Base-by-base conservation (phyloP, 148 eudicot genomes). In the Chenopodium formosanum region DNA sequence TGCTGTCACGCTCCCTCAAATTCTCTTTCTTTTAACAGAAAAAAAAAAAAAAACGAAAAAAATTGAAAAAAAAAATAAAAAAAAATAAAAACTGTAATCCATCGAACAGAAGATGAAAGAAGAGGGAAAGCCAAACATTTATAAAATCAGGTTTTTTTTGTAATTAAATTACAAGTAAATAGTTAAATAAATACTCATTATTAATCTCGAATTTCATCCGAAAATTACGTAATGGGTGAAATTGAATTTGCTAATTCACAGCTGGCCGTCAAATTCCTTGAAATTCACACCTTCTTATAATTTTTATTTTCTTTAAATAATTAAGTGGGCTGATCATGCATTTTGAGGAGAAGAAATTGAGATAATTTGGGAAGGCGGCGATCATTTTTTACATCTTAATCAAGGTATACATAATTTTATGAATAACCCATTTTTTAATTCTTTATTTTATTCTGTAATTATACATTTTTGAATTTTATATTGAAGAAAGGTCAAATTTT, bases 271-370 rank as follows among this genome's bases (percentile, higher is more conserved):
- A 58, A 71, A 71, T 72, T 62, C n/a, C 58, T 22, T 12, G 69
- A 22, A 4, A 29, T 12, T 40, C 53, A 58, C 23, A 44, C 68
- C 27, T 76, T 82, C 22, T 50, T 50, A 2, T 58, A 58, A 58
- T 77, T 70, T 32, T 19, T 17, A 3, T 70, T 14, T 70, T 20
- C 44, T 34, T 22, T 32, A 9, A 8, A 48, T 48, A 74, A 48
- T 74, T 74, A 50, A 32, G 47, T 70, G 71, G 68, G 48, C 20
- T 77, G 64, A 76, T 63, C 64, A 31, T 84, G 76, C 83, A 80
- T n/a, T 25, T 34, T 81, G 62, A 81, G 31, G 64, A 72, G 7
- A 81, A 48, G 34, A 81, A 60, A 23, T 9, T 78, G 66, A 72
- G 64, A 25, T 23, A 0, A 29, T 65, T 17, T 75, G 50, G 72